Conservation (phyloP, 2,329 filamentous ascomycete species). For the Scedosporium dehoogii region DNA sequence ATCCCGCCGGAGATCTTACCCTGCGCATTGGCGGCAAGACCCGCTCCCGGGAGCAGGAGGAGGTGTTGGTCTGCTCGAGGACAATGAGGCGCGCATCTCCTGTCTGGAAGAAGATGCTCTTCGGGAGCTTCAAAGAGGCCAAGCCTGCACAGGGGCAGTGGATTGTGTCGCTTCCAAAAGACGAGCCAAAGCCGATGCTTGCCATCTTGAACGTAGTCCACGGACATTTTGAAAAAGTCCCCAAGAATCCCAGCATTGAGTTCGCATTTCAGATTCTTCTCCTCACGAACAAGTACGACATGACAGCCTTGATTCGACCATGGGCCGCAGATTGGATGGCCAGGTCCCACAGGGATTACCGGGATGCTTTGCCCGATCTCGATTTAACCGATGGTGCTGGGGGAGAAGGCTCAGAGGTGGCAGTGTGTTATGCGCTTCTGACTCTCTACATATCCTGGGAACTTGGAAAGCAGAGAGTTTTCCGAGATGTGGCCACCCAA, state of each 20-base stretch:
- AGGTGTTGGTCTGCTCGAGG: slow-evolving; percentile 8
- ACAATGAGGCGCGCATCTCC: slow-evolving; percentile 5
- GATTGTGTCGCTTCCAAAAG: background rate
- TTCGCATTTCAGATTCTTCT: background rate
- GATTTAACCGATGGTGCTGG: no score
- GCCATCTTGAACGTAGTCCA: background rate
- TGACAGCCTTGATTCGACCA: background rate
- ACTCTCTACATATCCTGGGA: no score
- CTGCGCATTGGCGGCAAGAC: background rate
- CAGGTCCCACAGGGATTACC: no score
- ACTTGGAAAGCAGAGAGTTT: no score
- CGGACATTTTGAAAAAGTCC: background rate
- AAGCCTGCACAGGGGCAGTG: slow-evolving; percentile 5
- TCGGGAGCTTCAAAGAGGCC: slow-evolving; percentile 8
- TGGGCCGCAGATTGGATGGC: background rate
- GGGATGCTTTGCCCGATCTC: no score
- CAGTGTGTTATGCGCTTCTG: no score
- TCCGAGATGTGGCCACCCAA: no score
- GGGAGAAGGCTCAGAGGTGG: no score
- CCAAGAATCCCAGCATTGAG: background rate
- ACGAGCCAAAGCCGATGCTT: background rate
- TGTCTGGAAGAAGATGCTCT: slow-evolving; percentile 10
- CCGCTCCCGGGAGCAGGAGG: background rate
- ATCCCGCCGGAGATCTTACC: background rate
- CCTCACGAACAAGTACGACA: background rate